Base-by-base conservation (phyloP, 192 early-diverging fungal species). In the Rhizophagus prolifer region DNA sequence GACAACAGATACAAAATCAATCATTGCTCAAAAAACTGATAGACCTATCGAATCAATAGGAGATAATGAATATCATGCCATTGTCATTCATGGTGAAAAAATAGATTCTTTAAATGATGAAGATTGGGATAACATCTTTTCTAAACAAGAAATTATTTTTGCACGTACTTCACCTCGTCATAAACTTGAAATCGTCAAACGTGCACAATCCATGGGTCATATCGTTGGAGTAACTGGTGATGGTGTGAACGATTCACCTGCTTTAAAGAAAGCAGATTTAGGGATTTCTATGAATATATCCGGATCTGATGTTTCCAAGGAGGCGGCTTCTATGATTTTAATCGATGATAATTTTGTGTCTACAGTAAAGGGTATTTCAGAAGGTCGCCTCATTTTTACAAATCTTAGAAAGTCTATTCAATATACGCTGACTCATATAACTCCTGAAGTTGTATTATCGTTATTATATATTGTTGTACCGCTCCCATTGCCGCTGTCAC, bases 341-440 rank as follows among this genome's bases (percentile, higher is more conserved):
- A 81, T 99, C 38, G 96, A 99, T 82, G 95, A 99, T 83, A 97
- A 99, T 88, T 99, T 99, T 92, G 95, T 96, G 12, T 94, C 94
- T 13, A 93, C 93, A 59, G 92, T 99, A 59, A 81, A 86, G 31
- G 97, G 95, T 79, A 96, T 99, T 80, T 91, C 93, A 81, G 95
- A 99, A 80, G 97, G 96, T 58, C 91, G 97, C 19, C 82, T 97
- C 65, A 96, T 99, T 78, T 99, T 99, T 83, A 87, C 88, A 81
- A 99, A 99, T 84, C 82, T 99, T 72, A 96, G 95, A 80, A 99
- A 99, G 82, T 94, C 91, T 19, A 94, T 99, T 79, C 91, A 92
- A 81, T 98, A 97, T 86, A 93, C 92, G 14, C 86, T 98, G 44
- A 85, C 94, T 7, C 96, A 97, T 82, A 94, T 90, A n/a, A 93